Conservation (phyloP, 31 red algal genomes). For the Endocladia muricata region DNA sequence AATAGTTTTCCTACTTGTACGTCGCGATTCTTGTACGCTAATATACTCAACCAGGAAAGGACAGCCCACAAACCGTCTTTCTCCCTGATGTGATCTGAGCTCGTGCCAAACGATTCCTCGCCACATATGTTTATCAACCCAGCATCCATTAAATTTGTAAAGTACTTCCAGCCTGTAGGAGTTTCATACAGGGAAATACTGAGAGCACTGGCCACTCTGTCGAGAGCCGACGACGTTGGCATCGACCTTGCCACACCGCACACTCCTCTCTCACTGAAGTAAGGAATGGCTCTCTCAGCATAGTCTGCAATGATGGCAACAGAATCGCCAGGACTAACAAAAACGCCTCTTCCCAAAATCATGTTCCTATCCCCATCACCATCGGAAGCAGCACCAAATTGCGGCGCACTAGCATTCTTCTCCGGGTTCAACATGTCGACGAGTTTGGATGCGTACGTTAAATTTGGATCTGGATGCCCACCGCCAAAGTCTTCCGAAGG, state of each 20-base stretch:
- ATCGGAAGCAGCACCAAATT: constrained; percentile 75
- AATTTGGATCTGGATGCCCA: constrained; percentile 68
- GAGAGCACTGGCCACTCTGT: constrained; percentile 54
- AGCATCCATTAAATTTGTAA: constrained; percentile 71
- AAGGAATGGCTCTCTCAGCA: constrained; percentile 29
- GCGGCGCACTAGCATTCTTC: constrained; percentile 16
- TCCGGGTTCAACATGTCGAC: constrained; percentile 17
- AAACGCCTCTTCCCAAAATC: constrained; percentile 70
- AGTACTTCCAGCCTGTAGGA: constrained; percentile 87
- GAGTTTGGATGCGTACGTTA: constrained; percentile 41
- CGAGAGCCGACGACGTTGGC: constrained; percentile 74
- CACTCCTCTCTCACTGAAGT: constrained; percentile 34
- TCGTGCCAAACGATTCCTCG: constrained; percentile 81
- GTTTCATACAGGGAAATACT: constrained; percentile 57
- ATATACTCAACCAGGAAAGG: constrained; percentile 71
- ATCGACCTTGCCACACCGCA: constrained; percentile 65
- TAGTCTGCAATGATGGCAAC: constrained; percentile 74
- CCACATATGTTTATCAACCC: constrained; percentile 59
- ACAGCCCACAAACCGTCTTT: constrained; percentile 82
- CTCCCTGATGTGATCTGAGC: constrained; percentile 74
- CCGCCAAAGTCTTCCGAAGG: constrained; percentile 65
- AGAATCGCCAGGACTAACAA: constrained; percentile 81
- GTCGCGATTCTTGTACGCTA: constrained; percentile 66
- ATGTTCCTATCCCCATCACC: constrained; percentile 91
- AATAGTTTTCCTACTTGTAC: constrained; percentile 15